phyloP scores from a whole-genome alignment of 208 protist genomes.

The Trypanosoma avium region DNA sequence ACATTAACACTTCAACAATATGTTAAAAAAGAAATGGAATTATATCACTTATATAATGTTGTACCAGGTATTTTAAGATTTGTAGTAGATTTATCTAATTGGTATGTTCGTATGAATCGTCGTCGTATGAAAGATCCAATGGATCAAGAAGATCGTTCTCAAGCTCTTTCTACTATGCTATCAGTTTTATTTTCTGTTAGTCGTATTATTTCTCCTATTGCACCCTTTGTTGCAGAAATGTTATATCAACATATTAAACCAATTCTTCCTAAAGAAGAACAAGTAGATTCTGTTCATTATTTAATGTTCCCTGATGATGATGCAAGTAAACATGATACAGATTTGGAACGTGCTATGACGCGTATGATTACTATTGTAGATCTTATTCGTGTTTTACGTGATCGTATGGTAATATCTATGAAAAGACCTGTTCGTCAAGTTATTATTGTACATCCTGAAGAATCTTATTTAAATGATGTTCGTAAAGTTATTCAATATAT shows the following conservation, averaged over 20 bases:
- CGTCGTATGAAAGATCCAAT: constrained; percentile 92
- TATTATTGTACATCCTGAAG: constrained; percentile 85
- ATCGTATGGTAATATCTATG: constrained; percentile 91
- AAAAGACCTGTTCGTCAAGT: constrained; percentile 91
- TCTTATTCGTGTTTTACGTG: constrained; percentile 93
- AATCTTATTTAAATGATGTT: constrained; percentile 75
- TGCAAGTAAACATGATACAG: constrained; percentile 51
- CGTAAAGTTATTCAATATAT: constrained; percentile 83
- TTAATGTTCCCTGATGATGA: constrained; percentile 90
- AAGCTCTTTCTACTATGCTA: constrained; percentile 90
- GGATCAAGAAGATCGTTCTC: constrained; percentile 70
- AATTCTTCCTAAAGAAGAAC: constrained; percentile 78
- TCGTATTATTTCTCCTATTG: constrained; percentile 97
- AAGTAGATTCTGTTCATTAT: constrained; percentile 93
- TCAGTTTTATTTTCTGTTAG: constrained; percentile 92
- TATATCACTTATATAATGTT: constrained; percentile 99
- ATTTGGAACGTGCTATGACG: constrained; percentile 76
- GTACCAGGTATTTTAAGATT: constrained; percentile 97
- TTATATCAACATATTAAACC: constrained; percentile 97
- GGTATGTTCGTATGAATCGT: constrained; percentile 99
- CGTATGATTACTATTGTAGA: constrained; percentile 94
- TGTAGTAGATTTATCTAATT: constrained; percentile 99
- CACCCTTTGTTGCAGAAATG: constrained; percentile 98
- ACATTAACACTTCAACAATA: constrained; percentile 93
- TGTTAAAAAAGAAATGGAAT: constrained; percentile 96